Conservation (phyloP, 2,329 filamentous ascomycete genomes). For the Fusarium citri region DNA sequence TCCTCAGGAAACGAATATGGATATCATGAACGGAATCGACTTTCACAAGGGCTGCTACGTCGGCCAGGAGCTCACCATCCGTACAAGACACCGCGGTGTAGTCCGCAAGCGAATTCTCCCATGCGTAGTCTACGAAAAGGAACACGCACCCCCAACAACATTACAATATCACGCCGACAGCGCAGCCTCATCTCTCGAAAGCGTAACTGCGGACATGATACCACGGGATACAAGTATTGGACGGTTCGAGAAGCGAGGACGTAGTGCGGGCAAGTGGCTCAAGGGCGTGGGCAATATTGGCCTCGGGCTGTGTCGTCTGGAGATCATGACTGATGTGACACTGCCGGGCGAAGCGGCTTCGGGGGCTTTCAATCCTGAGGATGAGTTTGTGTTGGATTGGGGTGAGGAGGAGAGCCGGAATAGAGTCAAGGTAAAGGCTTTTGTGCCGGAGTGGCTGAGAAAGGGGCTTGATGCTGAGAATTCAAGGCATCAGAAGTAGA, state of each 20-base stretch:
- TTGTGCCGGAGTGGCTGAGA: conserved; percentile 83
- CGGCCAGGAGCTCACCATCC: conserved; percentile 95
- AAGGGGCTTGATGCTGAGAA: conserved; percentile 51
- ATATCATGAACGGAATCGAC: conserved; percentile 86
- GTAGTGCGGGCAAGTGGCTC: conserved; percentile 85
- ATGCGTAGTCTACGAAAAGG: conserved; percentile 73
- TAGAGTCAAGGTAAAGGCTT: conserved; percentile 74
- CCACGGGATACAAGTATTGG: conserved; percentile 63
- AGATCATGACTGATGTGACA: conserved; percentile 86
- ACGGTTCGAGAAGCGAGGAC: conserved; percentile 66
- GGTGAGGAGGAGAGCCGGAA: conserved; percentile 55
- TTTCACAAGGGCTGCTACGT: conserved; percentile 98
- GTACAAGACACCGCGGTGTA: conserved; percentile 93
- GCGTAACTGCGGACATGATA: conserved; percentile 51
- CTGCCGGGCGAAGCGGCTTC: conserved; percentile 76
- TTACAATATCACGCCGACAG: conserved; percentile 61
- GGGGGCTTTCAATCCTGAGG: conserved; percentile 69
- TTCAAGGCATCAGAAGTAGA: conserved; percentile 32
- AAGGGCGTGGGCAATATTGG: conserved; percentile 85
- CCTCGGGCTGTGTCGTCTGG: conserved; percentile 85
- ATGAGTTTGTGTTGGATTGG: conserved; percentile 71
- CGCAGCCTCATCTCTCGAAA: conserved; percentile 41
- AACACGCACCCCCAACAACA: conserved; percentile 51
- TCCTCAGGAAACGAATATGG: conserved; percentile 90
- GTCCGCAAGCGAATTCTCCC: conserved; percentile 91